Conservation (phyloP, 257 asterid genomes). For the Nicotiana obtusifolia region DNA sequence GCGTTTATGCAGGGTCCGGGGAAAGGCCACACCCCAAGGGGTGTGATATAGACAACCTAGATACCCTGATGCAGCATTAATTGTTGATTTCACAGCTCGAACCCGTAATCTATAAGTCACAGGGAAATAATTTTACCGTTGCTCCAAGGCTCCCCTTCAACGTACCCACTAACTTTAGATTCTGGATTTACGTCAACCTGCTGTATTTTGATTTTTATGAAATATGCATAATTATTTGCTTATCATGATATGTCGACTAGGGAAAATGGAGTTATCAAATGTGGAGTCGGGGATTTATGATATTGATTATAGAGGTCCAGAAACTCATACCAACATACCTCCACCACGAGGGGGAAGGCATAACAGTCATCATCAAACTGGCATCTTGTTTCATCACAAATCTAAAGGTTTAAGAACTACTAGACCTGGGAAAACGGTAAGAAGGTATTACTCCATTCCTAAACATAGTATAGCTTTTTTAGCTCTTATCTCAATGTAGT, state of each 20-base stretch:
- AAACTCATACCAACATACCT: slow-evolving; percentile 44
- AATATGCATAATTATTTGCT: not conserved
- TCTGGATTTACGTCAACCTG: not conserved
- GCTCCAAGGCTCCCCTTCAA: too few relatives aligned
- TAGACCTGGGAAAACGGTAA: slow-evolving; percentile 18
- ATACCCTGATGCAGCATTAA: too few relatives aligned
- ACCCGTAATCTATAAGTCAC: too few relatives aligned
- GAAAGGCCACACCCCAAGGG: too few relatives aligned
- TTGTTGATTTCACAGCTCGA: too few relatives aligned
- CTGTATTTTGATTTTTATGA: not conserved
- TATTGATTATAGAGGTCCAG: slow-evolving; percentile 51
- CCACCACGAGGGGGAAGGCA: slow-evolving; percentile 33
- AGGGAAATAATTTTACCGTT: too few relatives aligned
- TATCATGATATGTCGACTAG: not conserved
- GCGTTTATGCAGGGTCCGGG: too few relatives aligned
- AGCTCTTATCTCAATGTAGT: too few relatives aligned
- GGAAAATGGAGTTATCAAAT: slow-evolving; percentile 8
- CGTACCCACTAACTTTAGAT: not conserved
- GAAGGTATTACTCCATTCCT: not conserved
- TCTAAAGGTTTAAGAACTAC: slow-evolving; percentile 13
- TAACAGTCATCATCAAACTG: slow-evolving; percentile 10
- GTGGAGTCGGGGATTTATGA: slow-evolving; percentile 30
- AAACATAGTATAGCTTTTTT: too few relatives aligned
- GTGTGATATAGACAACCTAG: too few relatives aligned
- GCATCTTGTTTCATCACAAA: slow-evolving; percentile 14